Conservation (phyloP, 371 early-diverging fungal species). For the Nematocida displodere region DNA sequence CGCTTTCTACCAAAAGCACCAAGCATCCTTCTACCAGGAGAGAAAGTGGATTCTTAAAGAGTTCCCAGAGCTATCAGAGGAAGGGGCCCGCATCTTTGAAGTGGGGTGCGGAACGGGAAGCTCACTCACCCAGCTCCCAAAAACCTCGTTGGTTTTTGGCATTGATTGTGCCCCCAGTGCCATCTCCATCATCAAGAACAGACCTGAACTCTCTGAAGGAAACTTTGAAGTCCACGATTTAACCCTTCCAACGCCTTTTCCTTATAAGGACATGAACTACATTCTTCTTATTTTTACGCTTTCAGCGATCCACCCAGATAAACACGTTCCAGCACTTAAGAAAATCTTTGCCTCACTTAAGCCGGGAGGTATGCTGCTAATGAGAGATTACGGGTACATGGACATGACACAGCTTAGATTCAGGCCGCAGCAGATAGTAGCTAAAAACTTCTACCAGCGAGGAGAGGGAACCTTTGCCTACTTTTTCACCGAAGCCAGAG, state of each 20-base stretch:
- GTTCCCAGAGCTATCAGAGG: constrained; percentile 26
- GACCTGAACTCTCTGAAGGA: background rate
- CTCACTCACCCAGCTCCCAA: constrained; percentile 29
- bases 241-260: background rate
- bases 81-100: constrained; percentile 43
- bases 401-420: constrained; percentile 81
- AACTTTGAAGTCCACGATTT: background rate
- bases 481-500: constrained; percentile 51
- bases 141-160: constrained; percentile 27
- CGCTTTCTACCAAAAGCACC: constrained; percentile 55
- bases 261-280: constrained; percentile 29
- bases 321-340: constrained; percentile 33
- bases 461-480: constrained; percentile 73
- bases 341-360: constrained; percentile 26
- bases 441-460: constrained; percentile 75
- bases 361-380: constrained; percentile 67
- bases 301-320: constrained; percentile 52
- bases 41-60: constrained; percentile 54
- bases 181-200: constrained; percentile 29
- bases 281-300: constrained; percentile 58
- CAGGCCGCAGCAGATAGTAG: constrained; percentile 72
- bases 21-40: constrained; percentile 48
- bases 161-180: constrained; percentile 53
- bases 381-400: constrained; percentile 78
- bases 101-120: constrained; percentile 60